A percentile compares a stretch with the other conserved stretches of the same genome.
phyloP scores from a whole-genome alignment of 768 basidiomycete genomes.

The Mycena pura region DNA sequence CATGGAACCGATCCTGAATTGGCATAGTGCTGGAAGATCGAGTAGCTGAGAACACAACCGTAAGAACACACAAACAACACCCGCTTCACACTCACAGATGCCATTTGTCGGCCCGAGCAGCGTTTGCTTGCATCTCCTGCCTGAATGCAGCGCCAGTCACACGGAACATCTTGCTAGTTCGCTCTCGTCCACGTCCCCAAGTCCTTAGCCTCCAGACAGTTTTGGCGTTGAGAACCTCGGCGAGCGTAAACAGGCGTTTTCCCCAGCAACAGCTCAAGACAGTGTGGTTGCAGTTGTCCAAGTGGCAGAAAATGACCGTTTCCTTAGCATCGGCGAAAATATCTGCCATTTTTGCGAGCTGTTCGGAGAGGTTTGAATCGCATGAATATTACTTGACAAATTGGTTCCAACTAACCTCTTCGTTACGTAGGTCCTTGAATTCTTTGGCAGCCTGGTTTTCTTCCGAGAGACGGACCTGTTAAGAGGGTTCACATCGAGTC shows the following conservation, averaged over 20 bases:
- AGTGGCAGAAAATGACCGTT: constrained; percentile 26
- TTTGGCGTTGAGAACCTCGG: constrained; percentile 6
- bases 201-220: too few relatives aligned
- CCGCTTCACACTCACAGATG: constrained; percentile 1
- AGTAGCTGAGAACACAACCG: not conserved
- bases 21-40: constrained; percentile 9
- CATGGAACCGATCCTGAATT: constrained; percentile 10
- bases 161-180: too few relatives aligned
- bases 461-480: too few relatives aligned
- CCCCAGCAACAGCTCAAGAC: constrained; percentile 21
- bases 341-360: too few relatives aligned
- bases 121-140: not conserved
- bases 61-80: not conserved
- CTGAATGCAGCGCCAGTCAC: not conserved
- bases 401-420: too few relatives aligned
- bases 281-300: constrained; percentile 18
- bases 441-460: too few relatives aligned
- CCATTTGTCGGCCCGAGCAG: not conserved
- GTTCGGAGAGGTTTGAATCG: too few relatives aligned
- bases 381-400: too few relatives aligned
- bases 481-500: too few relatives aligned
- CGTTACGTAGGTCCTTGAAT: too few relatives aligned
- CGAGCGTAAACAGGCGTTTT: constrained; percentile 10
- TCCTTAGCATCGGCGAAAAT: too few relatives aligned
- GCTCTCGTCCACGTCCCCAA: too few relatives aligned